These are phyloP conservation scores for Salix arbutifolia DNA, from an alignment of 345 rosid species.

Conservation along the genomic window DNA sequence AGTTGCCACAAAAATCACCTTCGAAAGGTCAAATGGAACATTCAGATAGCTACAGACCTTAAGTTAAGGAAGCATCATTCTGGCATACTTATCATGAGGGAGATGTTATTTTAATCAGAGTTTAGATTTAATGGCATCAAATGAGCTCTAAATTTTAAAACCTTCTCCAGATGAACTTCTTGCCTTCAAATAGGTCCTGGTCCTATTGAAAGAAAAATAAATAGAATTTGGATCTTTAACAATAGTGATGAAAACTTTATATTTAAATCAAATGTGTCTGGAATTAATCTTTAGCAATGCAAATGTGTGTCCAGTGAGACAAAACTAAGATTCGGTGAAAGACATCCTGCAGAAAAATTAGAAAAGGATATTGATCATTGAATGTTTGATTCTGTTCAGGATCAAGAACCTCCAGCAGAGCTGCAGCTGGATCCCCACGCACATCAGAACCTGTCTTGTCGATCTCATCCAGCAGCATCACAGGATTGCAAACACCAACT, in stretches of 20 bases:
- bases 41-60: constrained; percentile 68
- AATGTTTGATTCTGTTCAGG: constrained; percentile 92
- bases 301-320: not conserved
- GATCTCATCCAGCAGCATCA: constrained; percentile 93
- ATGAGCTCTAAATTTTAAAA: constrained; percentile 4
- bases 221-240: not conserved
- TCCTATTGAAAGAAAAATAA: not conserved
- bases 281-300: not conserved
- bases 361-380: constrained; percentile 93
- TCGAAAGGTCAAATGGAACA: constrained; percentile 96
- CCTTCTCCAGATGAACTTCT: constrained; percentile 7
- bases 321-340: constrained; percentile 3
- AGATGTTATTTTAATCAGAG: not conserved
- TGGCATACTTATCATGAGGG: constrained; percentile 1
- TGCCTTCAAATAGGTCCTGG: not conserved
- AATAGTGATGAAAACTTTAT: not conserved
- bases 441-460: constrained; percentile 98
- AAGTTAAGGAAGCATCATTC: constrained; percentile 48
- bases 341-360: constrained; percentile 16
- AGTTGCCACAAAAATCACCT: constrained; percentile 91
- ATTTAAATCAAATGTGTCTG: not conserved
- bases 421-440: constrained; percentile 98
- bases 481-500: constrained; percentile 96
- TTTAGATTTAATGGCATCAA: constrained; percentile 2
- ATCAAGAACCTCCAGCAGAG: constrained; percentile 97